Evolutionary conservation across 352 stramenopile species (phyloP), one percentile per base, ranked within the genome.

Genomic region (Phytopythium delawarense): DNA sequence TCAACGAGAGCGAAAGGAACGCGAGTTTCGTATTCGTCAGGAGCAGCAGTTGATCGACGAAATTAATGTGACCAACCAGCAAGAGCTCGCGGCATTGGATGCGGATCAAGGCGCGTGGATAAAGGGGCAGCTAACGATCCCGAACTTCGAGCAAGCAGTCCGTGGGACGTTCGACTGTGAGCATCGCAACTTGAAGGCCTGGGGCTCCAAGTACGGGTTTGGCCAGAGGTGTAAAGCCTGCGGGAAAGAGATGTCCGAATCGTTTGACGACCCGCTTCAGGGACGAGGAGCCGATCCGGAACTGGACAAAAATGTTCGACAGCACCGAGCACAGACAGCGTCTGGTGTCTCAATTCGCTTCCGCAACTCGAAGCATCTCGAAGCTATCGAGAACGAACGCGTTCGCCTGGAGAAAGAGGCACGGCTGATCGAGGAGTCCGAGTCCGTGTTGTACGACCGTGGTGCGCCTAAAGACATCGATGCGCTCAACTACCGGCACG

Each of bases 371-470:
- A 63, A 66, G 1, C 76, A 94, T 39, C 71, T 90, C 6, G 32
- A 66, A 0, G 57, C 57, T 5, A 70, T 94, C 16, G 82, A 94
- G 44, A 64, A 71, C 20, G 84, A 94, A 53, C 71, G 84, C 1
- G 8, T 90, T 59, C 74, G 84, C 0, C 59, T 90, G 11, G 84
- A 94, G 39, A 94, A 94, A 59, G 84, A 94, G 59, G 71, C 71
- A 0, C 65, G 82, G 4, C 42, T 69, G n/a, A 66, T 91, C 12
- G 75, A 89, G 20, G 54, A 87, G 18, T 50, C 60, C 0, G 84
- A 94, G 30, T 59, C 64, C 0, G 57, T 84, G 21, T 54, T 89
- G 13, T 94, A 94, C 46, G 82, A 92, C 54, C 65, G 79, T 1
- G 62, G 72, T 30, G 73, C 78, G 20, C 80, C 79, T 0, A 88